phyloP scores from a whole-genome alignment of 805 yeast genomes.

The Ascoidea asiatica region DNA sequence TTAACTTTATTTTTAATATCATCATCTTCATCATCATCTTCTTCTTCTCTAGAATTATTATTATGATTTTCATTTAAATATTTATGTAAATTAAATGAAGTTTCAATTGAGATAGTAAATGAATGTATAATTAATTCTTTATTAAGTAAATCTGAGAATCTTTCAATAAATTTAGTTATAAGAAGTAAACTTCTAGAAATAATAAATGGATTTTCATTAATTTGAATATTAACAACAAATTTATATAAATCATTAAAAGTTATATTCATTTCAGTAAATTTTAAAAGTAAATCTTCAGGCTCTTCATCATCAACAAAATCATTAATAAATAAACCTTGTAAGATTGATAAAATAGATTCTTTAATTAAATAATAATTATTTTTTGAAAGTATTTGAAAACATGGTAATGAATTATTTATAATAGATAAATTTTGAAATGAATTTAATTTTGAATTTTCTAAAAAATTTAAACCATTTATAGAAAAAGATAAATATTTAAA shows the following conservation, averaged over 20 bases:
- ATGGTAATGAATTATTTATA: not conserved
- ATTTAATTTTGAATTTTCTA: slow-evolving; percentile 9
- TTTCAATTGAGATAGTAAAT: slow-evolving; percentile 2
- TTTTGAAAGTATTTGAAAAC: too few species aligned
- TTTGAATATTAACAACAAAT: not conserved
- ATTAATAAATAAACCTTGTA: slow-evolving; percentile 29
- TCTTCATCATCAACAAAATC: slow-evolving; percentile 14
- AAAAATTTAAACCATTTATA: not conserved
- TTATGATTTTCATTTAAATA: not conserved
- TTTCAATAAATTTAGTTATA: slow-evolving; percentile 44
- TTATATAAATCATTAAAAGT: slow-evolving; percentile 3
- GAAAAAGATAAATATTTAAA: slow-evolving; percentile 8
- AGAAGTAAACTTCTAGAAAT: slow-evolving; percentile 34
- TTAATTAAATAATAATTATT: slow-evolving; percentile 3
- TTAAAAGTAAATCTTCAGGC: slow-evolving; percentile 2
- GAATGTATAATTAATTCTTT: slow-evolving; percentile 17
- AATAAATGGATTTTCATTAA: slow-evolving; percentile 23
- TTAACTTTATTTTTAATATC: slow-evolving; percentile 17
- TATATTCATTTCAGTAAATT: slow-evolving; percentile 1
- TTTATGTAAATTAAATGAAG: slow-evolving; percentile 3
- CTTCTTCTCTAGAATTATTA: slow-evolving; percentile 3
- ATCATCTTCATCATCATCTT: slow-evolving; percentile 1
- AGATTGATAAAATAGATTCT: slow-evolving; percentile 28
- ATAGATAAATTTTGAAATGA: slow-evolving; percentile 1
- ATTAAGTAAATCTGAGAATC: slow-evolving; percentile 25